These are phyloP conservation scores for Dichotomocladium elegans DNA, from an alignment of 371 early-diverging fungal species.

Conservation along the genomic window DNA sequence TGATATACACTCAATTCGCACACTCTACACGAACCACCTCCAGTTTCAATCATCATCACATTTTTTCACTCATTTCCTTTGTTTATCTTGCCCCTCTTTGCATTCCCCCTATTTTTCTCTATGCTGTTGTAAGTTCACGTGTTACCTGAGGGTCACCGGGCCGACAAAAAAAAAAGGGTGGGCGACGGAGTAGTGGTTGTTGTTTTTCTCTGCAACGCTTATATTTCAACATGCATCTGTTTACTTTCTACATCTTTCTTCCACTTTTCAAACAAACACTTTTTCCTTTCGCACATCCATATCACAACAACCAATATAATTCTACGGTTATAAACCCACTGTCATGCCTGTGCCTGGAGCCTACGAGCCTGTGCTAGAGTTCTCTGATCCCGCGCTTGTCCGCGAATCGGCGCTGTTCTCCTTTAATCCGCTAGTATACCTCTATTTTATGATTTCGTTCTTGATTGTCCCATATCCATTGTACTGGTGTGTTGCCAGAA, in stretches of 20 bases:
- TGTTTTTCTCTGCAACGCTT: too few species aligned
- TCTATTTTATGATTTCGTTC: constrained; percentile 54
- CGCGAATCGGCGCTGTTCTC: constrained; percentile 34
- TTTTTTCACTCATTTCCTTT: not conserved
- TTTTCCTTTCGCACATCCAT: too few species aligned
- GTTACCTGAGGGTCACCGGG: too few species aligned
- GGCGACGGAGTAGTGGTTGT: too few species aligned
- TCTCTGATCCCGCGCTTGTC: constrained; percentile 13
- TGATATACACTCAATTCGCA: not conserved
- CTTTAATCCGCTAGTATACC: constrained; percentile 49
- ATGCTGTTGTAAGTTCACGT: too few species aligned
- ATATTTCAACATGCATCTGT: too few species aligned
- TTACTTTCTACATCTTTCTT: too few species aligned
- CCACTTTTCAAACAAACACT: too few species aligned
- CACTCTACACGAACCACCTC: not conserved
- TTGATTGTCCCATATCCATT: constrained; percentile 53
- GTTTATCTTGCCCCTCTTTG: not conserved
- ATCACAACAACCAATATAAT: too few species aligned
- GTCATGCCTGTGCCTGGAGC: constrained; percentile 15
- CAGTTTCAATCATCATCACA: not conserved
- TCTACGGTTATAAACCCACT: too few species aligned
- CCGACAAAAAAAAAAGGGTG: too few species aligned
- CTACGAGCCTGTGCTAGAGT: constrained; percentile 17
- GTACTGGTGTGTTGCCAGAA: constrained; percentile 54
- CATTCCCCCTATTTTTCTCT: not conserved